These are phyloP conservation scores for Neoboletus subvelutipes DNA, from an alignment of 768 basidiomycete species.

Conservation along the genomic window DNA sequence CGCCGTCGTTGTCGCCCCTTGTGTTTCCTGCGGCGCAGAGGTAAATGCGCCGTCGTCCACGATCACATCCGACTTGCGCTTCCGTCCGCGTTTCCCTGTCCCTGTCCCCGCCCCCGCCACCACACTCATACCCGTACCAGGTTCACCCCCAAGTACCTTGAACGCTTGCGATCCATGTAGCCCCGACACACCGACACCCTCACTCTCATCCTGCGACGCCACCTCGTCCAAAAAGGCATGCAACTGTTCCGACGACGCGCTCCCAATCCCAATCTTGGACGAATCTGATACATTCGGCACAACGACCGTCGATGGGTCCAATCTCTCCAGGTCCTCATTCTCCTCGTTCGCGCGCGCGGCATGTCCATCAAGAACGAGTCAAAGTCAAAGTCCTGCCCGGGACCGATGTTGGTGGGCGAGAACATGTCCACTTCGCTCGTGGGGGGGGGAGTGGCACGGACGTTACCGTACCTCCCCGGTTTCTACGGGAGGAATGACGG, in stretches of 20 bases:
- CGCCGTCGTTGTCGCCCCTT: background rate
- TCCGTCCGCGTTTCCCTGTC: conserved; percentile 30
- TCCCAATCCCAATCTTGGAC: conserved; percentile 32
- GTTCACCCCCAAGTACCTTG: background rate
- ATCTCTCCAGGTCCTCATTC: conserved; percentile 31
- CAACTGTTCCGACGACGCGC: conserved; percentile 36
- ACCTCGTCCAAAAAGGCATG: conserved; percentile 47
- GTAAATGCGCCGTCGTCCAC: conserved; percentile 9
- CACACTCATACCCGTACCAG: background rate
- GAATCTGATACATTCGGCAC: conserved; percentile 26
- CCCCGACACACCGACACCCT: background rate
- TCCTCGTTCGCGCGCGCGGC: conserved; percentile 30
- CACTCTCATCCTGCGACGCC: conserved; percentile 32
- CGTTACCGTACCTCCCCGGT: background rate
- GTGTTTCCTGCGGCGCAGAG: background rate
- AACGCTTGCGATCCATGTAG: conserved; percentile 6
- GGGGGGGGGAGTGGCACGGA: background rate
- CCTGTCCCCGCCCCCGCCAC: no score
- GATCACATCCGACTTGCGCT: conserved; percentile 41
- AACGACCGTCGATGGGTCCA: conserved; percentile 35
- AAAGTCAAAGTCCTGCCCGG: conserved; percentile 36
- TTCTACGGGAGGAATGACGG: conserved; percentile 6
- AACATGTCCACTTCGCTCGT: conserved; percentile 20
- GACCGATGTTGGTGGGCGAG: conserved; percentile 2
- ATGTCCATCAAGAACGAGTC: conserved; percentile 42